phyloP scores from a whole-genome alignment of 2,329 filamentous ascomycete species.

The Rasamsonia emersonii region DNA sequence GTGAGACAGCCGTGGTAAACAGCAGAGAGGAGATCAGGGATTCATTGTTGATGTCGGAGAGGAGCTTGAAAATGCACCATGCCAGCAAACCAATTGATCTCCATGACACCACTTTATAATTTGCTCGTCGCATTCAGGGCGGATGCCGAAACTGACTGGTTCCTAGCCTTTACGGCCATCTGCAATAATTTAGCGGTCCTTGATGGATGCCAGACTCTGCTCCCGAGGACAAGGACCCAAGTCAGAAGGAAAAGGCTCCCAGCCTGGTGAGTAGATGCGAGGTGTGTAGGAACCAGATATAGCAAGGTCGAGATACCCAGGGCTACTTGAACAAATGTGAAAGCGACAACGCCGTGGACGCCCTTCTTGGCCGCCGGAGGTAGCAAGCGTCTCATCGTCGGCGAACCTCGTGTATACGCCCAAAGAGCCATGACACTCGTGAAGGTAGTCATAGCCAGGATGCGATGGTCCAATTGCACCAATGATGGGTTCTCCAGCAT shows the following conservation, averaged over 20 bases:
- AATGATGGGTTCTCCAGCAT: slow-evolving; percentile 93
- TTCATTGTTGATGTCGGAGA: no score
- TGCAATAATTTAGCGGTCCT: slow-evolving; percentile 53
- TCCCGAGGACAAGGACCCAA: slow-evolving; percentile 70
- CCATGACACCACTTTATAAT: slow-evolving; percentile 9
- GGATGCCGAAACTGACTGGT: slow-evolving; percentile 17
- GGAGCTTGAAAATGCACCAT: background rate
- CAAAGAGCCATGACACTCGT: slow-evolving; percentile 69
- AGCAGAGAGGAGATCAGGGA: no score
- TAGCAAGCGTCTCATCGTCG: slow-evolving; percentile 51
- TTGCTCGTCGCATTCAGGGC: slow-evolving; percentile 16
- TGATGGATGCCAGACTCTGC: slow-evolving; percentile 65
- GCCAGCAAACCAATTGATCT: background rate
- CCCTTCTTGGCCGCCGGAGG: slow-evolving; percentile 56
- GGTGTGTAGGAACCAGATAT: slow-evolving; percentile 81
- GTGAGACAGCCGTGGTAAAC: no score
- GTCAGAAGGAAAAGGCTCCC: slow-evolving; percentile 79
- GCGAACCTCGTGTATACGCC: slow-evolving; percentile 65
- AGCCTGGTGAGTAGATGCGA: slow-evolving; percentile 89
- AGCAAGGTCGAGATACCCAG: slow-evolving; percentile 86
- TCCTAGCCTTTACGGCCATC: slow-evolving; percentile 30
- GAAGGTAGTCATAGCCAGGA: slow-evolving; percentile 84
- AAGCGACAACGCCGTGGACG: slow-evolving; percentile 69
- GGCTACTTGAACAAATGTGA: slow-evolving; percentile 71
- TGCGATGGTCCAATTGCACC: slow-evolving; percentile 91